Base-by-base conservation (phyloP, 164 flowering plant genomes). In the Magnolia sinica region DNA sequence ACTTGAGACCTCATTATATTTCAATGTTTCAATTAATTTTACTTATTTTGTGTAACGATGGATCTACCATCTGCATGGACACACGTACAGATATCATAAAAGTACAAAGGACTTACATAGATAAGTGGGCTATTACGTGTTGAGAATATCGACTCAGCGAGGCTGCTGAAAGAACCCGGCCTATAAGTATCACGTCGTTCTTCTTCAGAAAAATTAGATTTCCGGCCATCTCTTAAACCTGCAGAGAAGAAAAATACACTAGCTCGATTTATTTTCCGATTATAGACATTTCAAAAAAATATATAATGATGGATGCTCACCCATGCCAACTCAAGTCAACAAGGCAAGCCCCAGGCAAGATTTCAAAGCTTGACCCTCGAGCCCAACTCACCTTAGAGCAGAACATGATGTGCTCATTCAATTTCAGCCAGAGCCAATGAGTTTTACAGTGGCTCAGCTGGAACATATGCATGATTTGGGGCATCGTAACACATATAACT, bases 101-200 rank as follows among this genome's bases (percentile, higher is more conserved):
- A 37, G 50, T 52, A 20, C 7, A 64, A 10, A 24, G 22, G 55
- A 79, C 89, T 84, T 81, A 89, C 92, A 63, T 71, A 78, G 66
- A 76, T 19, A 14, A 91, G 85, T 70, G 84, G 77, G 71, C 73
- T 70, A 23, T 50, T 23, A 74, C 71, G 67, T 37, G 81, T 74
- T 59, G 89, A 82, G 64, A 70, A 51, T 51, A 58, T 65, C 66
- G 85, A 76, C 55, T 79, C 80, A 49, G 64, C 55, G 37, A 77
- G 74, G 66, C 65, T 79, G 9, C 70, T 66, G 80, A 79, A 76
- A 50, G 82, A 74, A 52, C 0, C 68, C 86, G 88, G 86, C 72
- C 64, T 85, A 73, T 85, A 85, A 14, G 82, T 78, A 49, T 69
- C 72, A 14, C 92, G 93, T 22, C 63, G 76, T 72, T 85, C 89